Base-by-base conservation (phyloP, 2,329 filamentous ascomycete species). In the Berkeleyomyces basicola region DNA sequence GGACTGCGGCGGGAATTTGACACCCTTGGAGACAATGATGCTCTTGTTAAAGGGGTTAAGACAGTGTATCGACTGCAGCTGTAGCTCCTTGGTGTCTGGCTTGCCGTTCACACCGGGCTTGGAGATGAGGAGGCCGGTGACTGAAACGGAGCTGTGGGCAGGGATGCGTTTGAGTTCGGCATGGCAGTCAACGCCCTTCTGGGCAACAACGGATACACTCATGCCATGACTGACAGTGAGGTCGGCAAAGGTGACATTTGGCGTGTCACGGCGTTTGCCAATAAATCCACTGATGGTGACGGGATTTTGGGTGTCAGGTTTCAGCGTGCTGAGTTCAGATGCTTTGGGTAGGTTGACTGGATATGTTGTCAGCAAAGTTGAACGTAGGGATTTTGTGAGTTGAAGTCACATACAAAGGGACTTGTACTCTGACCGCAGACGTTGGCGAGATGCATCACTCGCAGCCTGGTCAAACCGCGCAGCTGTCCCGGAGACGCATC, bases 1-100 rank as follows among this genome's bases (percentile, higher is more conserved):
- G 63, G 87, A 81, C 58, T 87, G 81, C 0, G 85, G 82, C 0
- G 87, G 80, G 69, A 93, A 96, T 0, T 84, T 79, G 1, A 86
- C 87, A 58, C 87, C 84, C 14, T 83, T 76, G 1, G 86, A 87
- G 66, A 95, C 82, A 64, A 93, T 85, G 63, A 95, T 83, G 66
- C 91, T 82, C 51, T 81, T 81, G 0, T 87, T 83, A 62, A 95
- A 89, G 0, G 79, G 74, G 67, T 92, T 92, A 3, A 96, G 78
- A 59, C 82, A 79, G 51, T 82, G 76, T 7, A 95, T 79, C 2
- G 78, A 77, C 57, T 79, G 74, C 16, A 69, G 65, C 42, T 69
- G 66, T 3, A 67, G 59, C 11, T 69, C 67, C 51, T 68, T 65
- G 7, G 66, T 59, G 9, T 42, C 61, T 3, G 67, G 65, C 58